Evolutionary conservation across 352 stramenopile species (phyloP).

Genomic region (Pythium rishiriense): DNA sequence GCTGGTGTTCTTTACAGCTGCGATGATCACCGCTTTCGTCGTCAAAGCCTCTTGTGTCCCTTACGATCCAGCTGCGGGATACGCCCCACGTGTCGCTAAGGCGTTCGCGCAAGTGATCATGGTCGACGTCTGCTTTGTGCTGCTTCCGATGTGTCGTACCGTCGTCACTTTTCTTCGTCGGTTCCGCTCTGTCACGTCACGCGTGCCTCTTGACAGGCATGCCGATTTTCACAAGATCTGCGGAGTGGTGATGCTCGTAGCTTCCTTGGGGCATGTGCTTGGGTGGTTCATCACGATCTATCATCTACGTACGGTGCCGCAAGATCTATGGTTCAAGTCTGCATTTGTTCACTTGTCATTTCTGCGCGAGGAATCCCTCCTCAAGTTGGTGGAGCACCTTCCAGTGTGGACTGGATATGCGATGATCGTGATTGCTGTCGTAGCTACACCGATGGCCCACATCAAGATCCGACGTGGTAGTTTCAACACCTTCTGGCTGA

Average conservation of each 20-base stretch:
- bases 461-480: conserved; percentile 50
- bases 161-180: conserved; percentile 58
- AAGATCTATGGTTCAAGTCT: conserved; percentile 45
- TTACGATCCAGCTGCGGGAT: conserved; percentile 53
- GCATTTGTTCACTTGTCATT: conserved; percentile 48
- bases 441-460: conserved; percentile 50
- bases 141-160: conserved; percentile 75
- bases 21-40: conserved; percentile 49
- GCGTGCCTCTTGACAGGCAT: conserved; percentile 62
- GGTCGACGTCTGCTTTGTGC: conserved; percentile 73
- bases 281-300: conserved; percentile 60
- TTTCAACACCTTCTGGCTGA: conserved; percentile 72
- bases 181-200: conserved; percentile 34
- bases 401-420: conserved; percentile 63
- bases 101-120: conserved; percentile 71
- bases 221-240: conserved; percentile 79
- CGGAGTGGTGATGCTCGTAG: conserved; percentile 67
- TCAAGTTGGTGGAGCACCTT: conserved; percentile 42
- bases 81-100: conserved; percentile 59
- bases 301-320: conserved; percentile 41
- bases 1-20: conserved; percentile 40
- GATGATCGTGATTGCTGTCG: conserved; percentile 56
- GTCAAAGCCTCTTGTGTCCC: conserved; percentile 42
- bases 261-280: conserved; percentile 49
- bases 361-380: conserved; percentile 48